These are phyloP conservation scores for Naumovozyma castellii DNA, from an alignment of 805 yeast genomes.

Conservation along the genomic window DNA sequence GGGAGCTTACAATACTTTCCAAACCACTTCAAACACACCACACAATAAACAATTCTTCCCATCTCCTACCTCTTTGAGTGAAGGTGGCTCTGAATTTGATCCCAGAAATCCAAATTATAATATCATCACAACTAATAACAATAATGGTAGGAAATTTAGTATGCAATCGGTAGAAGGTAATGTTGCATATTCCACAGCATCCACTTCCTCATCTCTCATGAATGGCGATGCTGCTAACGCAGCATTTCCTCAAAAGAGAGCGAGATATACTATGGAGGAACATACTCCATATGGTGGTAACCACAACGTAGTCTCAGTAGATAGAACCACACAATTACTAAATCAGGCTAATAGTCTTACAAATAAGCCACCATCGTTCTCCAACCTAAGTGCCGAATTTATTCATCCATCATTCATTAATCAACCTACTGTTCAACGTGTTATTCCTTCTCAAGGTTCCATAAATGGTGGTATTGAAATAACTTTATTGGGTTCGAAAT, in stretches of 20 bases:
- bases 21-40: neutral
- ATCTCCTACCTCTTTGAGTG: slow-evolving; percentile 55
- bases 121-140: neutral
- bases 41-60: slow-evolving; percentile 23
- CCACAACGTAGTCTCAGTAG: neutral
- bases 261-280: neutral
- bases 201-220: neutral
- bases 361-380: neutral
- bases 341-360: neutral
- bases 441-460: slow-evolving; percentile 92
- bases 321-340: neutral
- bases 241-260: neutral
- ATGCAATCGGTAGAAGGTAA: neutral
- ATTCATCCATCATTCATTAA: slow-evolving; percentile 3
- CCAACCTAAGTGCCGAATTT: neutral
- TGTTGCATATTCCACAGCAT: neutral
- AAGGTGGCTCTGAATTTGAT: slow-evolving; percentile 43
- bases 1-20: neutral
- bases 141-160: neutral
- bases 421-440: slow-evolving; percentile 60
- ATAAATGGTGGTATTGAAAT: slow-evolving; percentile 92
- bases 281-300: neutral
- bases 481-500: slow-evolving; percentile 77
- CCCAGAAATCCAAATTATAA: slow-evolving; percentile 8
- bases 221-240: neutral